Conservation (phyloP, 805 yeast genomes). For the Lipomyces sp. region DNA sequence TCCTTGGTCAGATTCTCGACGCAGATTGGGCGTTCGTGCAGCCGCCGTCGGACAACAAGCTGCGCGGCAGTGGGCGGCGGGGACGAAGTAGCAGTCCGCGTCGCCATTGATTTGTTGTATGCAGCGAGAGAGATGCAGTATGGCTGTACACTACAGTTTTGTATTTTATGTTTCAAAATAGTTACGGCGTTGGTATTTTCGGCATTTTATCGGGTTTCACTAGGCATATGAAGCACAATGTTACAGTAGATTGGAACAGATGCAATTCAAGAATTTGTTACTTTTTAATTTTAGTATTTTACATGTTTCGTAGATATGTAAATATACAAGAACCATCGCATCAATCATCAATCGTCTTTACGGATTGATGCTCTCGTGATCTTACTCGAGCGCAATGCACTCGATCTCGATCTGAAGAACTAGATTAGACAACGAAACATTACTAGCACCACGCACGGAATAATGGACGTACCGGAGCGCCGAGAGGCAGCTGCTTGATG, state of each 20-base stretch:
- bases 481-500: constrained; percentile 84
- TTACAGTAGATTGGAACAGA: too few relatives aligned
- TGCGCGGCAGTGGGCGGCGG: constrained; percentile 20
- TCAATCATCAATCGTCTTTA: too few relatives aligned
- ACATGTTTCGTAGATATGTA: too few relatives aligned
- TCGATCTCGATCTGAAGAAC: constrained; percentile 74
- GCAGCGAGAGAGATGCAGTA: too few relatives aligned
- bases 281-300: too few relatives aligned
- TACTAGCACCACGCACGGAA: background rate
- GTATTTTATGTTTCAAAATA: background rate
- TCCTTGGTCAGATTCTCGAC: constrained; percentile 38
- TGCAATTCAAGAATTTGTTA: too few relatives aligned
- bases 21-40: constrained; percentile 44
- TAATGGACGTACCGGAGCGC: constrained; percentile 51
- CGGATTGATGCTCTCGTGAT: too few relatives aligned
- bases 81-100: constrained; percentile 27
- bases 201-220: too few relatives aligned
- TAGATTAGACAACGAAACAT: constrained; percentile 19
- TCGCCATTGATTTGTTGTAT: constrained; percentile 1
- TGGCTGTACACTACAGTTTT: background rate
- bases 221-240: too few relatives aligned
- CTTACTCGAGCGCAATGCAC: constrained; percentile 73
- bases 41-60: constrained; percentile 21
- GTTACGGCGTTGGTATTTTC: too few relatives aligned
- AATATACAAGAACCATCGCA: too few relatives aligned